Evolutionary conservation across 2,329 filamentous ascomycete species (phyloP), one percentile per base, ranked within the genome.

Genomic region (Pleomassaria siparia): DNA sequence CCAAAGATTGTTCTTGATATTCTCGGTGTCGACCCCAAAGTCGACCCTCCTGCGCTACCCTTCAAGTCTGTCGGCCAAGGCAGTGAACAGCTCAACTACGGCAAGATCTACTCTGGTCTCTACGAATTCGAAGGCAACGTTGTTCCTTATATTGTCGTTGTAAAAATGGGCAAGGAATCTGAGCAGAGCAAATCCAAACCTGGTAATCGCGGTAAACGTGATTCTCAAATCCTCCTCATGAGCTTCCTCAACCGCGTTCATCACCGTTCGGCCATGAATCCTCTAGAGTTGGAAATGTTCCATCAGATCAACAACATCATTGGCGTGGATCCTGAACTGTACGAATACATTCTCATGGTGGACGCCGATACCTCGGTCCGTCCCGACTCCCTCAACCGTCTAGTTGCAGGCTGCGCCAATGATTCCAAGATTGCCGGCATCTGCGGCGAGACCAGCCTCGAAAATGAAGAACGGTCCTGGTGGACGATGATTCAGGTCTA

Each of bases 401-500:
- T 99, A 4, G 92, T 99, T 15, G 89, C 94, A 47, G 88, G 88
- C 43, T 99, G 91, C 73, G 86, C 89, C 58, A 91, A 96, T 64
- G 90, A 99, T 69, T 86, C 90, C 25, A 96, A 95, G 76, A 96
- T 99, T 75, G 91, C 89, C 20, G 94, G 92, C 74, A 96, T 97
- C 53, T 99, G 94, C 70, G 94, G 94, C 67, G 94, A 99, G 72
- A 99, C 94, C 1, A 94, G 87, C 71, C 79, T 99, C 63, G 89
- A 96, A 69, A 99, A 99, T 64, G 92, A 96, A 70, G 90, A 96
- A 62, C 82, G 86, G 58, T 91, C 86, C 63, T 97, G 91, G 91
- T 96, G 90, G 89, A 99, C 94, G 11, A 99, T 99, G 94, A 99
- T 99, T 64, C 94, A 99, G 72, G 94, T 99, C 56, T 99, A 99